Percentiles rank a stretch among this genome's conserved stretches.
phyloP scores from a whole-genome alignment of 1,284 basidiomycete species.

The Ceratobasidium sp. region DNA sequence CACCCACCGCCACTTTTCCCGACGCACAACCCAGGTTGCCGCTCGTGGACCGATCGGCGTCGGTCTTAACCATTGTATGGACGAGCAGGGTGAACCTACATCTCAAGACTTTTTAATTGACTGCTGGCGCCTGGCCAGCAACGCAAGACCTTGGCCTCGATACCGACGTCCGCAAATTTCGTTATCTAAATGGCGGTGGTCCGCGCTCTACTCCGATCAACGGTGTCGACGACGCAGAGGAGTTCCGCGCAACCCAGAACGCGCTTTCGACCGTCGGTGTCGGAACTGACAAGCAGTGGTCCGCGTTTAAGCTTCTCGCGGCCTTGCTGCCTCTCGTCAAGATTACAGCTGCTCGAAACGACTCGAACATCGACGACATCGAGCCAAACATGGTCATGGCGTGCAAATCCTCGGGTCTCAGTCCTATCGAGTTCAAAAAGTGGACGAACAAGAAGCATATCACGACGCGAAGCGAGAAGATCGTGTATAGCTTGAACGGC shows the following conservation, averaged over 20 bases:
- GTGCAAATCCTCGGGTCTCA: conserved; percentile 91
- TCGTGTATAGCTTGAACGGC: conserved; percentile 86
- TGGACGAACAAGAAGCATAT: conserved; percentile 99
- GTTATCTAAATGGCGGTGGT: conserved; percentile 95
- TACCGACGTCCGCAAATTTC: conserved; percentile 86
- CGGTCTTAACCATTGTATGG: too few species aligned
- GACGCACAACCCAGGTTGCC: too few species aligned
- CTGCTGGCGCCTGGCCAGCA: conserved; percentile 86
- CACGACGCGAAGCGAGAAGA: conserved; percentile 94
- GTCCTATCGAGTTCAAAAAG: conserved; percentile 95
- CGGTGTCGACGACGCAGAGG: conserved; percentile 95
- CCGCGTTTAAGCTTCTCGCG: conserved; percentile 94
- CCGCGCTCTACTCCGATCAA: conserved; percentile 84
- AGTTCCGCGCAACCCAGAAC: conserved; percentile 93
- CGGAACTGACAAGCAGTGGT: conserved; percentile 97
- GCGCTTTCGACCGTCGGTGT: conserved; percentile 98
- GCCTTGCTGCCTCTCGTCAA: conserved; percentile 95
- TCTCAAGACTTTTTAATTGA: too few species aligned
- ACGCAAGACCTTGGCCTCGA: conserved; percentile 92
- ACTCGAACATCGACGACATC: conserved; percentile 86
- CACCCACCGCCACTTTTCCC: too few species aligned
- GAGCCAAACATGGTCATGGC: conserved; percentile 86
- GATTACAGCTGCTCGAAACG: conserved; percentile 83
- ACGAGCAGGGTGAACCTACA: too few species aligned
- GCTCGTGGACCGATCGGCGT: too few species aligned